Percentiles rank a stretch among this genome's conserved stretches.
These are phyloP conservation scores for Tricharina praecox DNA, from an alignment of 495 filamentous ascomycete species.

Conservation along the genomic window DNA sequence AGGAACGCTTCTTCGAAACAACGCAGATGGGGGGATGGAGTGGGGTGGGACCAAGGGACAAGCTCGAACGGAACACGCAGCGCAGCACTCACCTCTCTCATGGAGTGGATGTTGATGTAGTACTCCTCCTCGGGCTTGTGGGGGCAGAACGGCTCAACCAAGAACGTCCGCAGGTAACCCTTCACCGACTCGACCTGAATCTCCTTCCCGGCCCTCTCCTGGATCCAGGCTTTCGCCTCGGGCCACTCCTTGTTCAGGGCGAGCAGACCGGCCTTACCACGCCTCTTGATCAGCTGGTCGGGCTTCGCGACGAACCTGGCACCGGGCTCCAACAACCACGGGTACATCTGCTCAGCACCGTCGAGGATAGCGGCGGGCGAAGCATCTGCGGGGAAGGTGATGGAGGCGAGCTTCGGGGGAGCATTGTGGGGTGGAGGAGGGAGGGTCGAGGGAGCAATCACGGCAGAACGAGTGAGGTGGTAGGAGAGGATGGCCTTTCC, in stretches of 20 bases:
- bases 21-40: constrained; percentile 5
- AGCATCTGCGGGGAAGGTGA: constrained; percentile 82
- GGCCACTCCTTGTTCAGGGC: constrained; percentile 95
- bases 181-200: constrained; percentile 84
- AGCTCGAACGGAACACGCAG: too few species aligned
- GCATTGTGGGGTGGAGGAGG: constrained; percentile 83
- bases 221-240: constrained; percentile 83
- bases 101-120: constrained; percentile 95
- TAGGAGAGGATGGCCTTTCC: constrained; percentile 99
- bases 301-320: constrained; percentile 97
- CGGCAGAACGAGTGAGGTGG: constrained; percentile 93
- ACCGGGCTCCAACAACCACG: constrained; percentile 68
- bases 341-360: constrained; percentile 87
- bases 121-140: constrained; percentile 87
- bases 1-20: constrained; percentile 10
- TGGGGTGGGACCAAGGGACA: too few species aligned
- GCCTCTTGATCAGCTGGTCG: constrained; percentile 97
- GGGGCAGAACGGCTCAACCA: constrained; percentile 96
- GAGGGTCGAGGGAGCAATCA: constrained; percentile 95
- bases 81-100: constrained; percentile 55
- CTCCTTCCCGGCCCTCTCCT: constrained; percentile 72
- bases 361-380: constrained; percentile 71
- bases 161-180: constrained; percentile 79
- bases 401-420: constrained; percentile 70
- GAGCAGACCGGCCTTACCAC: constrained; percentile 94